These are phyloP conservation scores for Aureobasidium sp. DNA, from an alignment of 2,329 filamentous ascomycete genomes.

Conservation along the genomic window DNA sequence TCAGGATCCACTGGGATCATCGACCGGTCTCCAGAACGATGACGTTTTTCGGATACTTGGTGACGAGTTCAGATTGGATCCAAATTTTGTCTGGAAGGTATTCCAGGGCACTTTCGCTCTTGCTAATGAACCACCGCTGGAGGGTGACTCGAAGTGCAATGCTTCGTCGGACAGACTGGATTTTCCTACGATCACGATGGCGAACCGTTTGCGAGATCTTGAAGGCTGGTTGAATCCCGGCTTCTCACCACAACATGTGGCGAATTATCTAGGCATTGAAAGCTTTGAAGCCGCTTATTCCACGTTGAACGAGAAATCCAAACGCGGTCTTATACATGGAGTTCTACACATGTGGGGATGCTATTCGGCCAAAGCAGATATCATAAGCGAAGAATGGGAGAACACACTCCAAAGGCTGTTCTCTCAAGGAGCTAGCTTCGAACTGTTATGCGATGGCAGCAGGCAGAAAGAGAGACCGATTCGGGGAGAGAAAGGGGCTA, in stretches of 20 bases:
- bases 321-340: not conserved
- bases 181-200: not conserved
- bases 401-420: not conserved
- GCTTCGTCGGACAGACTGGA: not conserved
- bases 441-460: not conserved
- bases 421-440: not conserved
- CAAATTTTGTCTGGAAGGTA: not conserved
- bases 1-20: too few species aligned
- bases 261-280: not conserved
- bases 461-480: not conserved
- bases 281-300: not conserved
- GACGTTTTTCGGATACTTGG: not conserved
- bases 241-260: not conserved
- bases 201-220: not conserved
- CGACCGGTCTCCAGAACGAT: not conserved
- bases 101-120: too few species aligned
- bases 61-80: not conserved
- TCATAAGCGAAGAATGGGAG: not conserved
- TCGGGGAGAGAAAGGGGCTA: too few species aligned
- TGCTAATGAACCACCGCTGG: not conserved
- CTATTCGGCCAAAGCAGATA: not conserved
- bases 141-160: too few species aligned
- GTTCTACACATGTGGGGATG: not conserved
- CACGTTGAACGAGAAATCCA: not conserved
- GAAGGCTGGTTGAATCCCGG: fast-evolving